Evolutionary conservation across 2,329 filamentous ascomycete genomes (phyloP).

Genomic region (Chaetomium sp.): DNA sequence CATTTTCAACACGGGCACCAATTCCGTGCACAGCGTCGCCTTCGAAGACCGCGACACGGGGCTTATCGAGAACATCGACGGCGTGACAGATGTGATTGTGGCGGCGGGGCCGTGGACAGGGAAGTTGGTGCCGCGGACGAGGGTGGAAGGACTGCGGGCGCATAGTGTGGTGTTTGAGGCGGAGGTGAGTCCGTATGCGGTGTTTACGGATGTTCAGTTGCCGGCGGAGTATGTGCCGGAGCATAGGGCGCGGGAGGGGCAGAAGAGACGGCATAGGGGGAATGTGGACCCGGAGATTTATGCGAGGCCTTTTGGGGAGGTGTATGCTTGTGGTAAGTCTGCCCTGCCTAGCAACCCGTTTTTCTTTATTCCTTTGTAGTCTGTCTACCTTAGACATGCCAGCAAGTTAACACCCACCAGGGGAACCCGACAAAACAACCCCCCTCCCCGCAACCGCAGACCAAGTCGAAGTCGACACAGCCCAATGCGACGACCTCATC

Average conservation of each 20-base stretch:
- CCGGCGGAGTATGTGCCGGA: constrained; percentile 56
- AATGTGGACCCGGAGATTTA: constrained; percentile 88
- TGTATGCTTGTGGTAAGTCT: constrained; percentile 76
- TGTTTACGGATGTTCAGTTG: constrained; percentile 81
- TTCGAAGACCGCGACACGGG: constrained; percentile 44
- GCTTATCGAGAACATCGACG: constrained; percentile 32
- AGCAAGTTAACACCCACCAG: constrained; percentile 26
- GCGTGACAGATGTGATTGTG: constrained; percentile 49
- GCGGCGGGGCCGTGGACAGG: constrained; percentile 47
- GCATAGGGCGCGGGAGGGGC: constrained; percentile 41
- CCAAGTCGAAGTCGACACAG: constrained; percentile 66
- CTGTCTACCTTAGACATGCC: not conserved
- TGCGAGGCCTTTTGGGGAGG: constrained; percentile 76
- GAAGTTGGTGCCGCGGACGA: constrained; percentile 49
- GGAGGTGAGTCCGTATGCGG: constrained; percentile 63
- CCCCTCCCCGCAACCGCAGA: constrained; percentile 72
- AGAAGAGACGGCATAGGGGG: constrained; percentile 49
- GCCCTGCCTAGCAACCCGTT: not conserved
- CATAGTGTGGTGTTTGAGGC: constrained; percentile 61
- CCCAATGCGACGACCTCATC: constrained; percentile 76
- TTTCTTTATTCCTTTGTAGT: not conserved
- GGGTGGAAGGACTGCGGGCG: constrained; percentile 53
- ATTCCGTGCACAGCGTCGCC: constrained; percentile 53
- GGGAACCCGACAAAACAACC: constrained; percentile 69
- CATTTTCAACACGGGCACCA: constrained; percentile 49